Evolutionary conservation across 208 protist genomes (phyloP).

Genomic region (Leishmania arabica): DNA sequence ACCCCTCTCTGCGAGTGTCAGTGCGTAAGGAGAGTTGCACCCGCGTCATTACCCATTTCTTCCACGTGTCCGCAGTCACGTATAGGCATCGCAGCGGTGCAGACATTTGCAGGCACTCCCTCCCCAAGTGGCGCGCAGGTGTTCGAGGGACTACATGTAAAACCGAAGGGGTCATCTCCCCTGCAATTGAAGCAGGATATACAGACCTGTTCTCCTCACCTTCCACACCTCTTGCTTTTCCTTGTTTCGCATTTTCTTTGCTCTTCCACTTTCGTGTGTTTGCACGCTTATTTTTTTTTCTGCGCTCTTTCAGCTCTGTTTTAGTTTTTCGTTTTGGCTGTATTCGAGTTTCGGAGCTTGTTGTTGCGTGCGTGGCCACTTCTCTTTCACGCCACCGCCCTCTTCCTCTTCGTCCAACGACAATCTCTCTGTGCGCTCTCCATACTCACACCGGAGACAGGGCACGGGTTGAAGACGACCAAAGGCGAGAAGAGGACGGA

Average conservation of each 20-base stretch:
- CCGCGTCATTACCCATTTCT: background rate
- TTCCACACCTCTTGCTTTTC: background rate
- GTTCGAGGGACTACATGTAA: background rate
- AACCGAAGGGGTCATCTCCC: background rate
- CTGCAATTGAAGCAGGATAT: constrained; percentile 1
- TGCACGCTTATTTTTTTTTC: background rate
- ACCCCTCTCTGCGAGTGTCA: background rate
- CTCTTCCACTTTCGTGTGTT: background rate
- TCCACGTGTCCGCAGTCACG: background rate
- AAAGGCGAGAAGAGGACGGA: background rate
- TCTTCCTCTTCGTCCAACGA: background rate
- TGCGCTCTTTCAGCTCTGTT: constrained; percentile 1
- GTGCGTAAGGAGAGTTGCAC: background rate
- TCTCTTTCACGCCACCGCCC: background rate
- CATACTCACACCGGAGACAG: background rate
- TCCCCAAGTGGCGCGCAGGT: background rate
- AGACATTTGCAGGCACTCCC: background rate
- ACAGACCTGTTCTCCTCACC: background rate
- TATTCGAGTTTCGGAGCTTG: background rate
- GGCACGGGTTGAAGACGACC: background rate
- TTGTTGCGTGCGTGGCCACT: background rate
- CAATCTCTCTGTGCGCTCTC: background rate
- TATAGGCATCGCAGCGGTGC: background rate
- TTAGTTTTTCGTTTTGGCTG: background rate
- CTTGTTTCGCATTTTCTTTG: background rate